Evolutionary conservation across 2,329 filamentous ascomycete species (phyloP).

Genomic region (Cladosporium sp.): DNA sequence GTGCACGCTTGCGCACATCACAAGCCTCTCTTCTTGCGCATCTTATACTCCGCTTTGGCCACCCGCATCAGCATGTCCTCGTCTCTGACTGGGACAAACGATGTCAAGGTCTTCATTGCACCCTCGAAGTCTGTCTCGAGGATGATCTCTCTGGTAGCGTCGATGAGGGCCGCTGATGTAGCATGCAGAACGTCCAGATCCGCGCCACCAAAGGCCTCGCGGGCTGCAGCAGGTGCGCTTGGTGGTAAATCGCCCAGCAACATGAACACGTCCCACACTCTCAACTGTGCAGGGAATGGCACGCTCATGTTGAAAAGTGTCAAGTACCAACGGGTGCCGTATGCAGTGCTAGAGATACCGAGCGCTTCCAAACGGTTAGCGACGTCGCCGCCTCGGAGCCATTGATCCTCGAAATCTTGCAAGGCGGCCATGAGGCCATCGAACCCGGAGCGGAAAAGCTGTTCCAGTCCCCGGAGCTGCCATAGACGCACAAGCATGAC

Average conservation of each 20-base stretch:
- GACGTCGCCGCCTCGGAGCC: constrained; percentile 79
- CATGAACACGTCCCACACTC: constrained; percentile 98
- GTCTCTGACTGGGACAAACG: constrained; percentile 90
- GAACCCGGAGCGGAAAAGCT: constrained; percentile 82
- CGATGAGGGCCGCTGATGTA: constrained; percentile 83
- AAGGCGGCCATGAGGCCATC: constrained; percentile 83
- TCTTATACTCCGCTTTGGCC: constrained; percentile 82
- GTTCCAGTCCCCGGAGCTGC: constrained; percentile 82
- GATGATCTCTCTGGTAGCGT: constrained; percentile 84
- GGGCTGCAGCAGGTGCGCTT: constrained; percentile 37
- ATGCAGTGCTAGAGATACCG: constrained; percentile 83
- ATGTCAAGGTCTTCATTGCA: constrained; percentile 94
- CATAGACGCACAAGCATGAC: constrained; percentile 96
- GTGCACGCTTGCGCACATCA: not conserved
- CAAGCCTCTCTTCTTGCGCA: constrained; percentile 53
- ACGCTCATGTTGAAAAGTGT: constrained; percentile 97
- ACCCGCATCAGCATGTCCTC: constrained; percentile 93
- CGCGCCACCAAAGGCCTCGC: constrained; percentile 52
- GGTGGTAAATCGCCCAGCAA: constrained; percentile 69
- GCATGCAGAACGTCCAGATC: constrained; percentile 89
- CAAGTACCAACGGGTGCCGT: constrained; percentile 95
- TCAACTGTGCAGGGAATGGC: constrained; percentile 88
- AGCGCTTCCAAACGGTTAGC: constrained; percentile 75
- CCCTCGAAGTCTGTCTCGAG: constrained; percentile 96
- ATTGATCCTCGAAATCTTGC: constrained; percentile 79